Evolutionary conservation across 495 filamentous ascomycete genomes (phyloP).

Genomic region (Eremomyces bilateralis): DNA sequence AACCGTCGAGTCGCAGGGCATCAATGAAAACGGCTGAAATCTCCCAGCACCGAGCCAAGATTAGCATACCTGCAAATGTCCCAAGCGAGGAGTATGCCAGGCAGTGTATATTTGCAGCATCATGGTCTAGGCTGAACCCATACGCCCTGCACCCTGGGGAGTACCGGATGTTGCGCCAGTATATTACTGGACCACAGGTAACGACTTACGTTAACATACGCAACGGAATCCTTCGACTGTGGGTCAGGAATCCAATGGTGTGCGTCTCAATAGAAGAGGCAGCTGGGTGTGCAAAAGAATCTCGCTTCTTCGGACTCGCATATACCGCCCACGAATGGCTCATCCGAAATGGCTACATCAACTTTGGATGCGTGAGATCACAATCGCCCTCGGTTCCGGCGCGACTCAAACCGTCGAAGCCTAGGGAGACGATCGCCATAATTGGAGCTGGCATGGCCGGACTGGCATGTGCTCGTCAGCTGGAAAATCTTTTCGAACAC

Average conservation of each 20-base stretch:
- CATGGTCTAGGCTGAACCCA: constrained; percentile 74
- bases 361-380: constrained; percentile 75
- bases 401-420: constrained; percentile 22
- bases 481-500: constrained; percentile 65
- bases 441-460: constrained; percentile 91
- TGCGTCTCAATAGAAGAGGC: constrained; percentile 75
- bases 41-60: too few species aligned
- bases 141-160: constrained; percentile 76
- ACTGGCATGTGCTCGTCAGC: constrained; percentile 74
- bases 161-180: constrained; percentile 51
- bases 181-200: constrained; percentile 73
- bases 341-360: constrained; percentile 78
- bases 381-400: constrained; percentile 13
- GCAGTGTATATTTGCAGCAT: constrained; percentile 72
- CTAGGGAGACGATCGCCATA: constrained; percentile 54
- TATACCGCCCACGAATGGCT: constrained; percentile 85
- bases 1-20: too few species aligned
- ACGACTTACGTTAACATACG: constrained; percentile 94
- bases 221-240: constrained; percentile 83
- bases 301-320: constrained; percentile 77
- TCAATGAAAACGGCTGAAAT: too few species aligned
- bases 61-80: too few species aligned
- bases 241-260: constrained; percentile 76
- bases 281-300: constrained; percentile 73
- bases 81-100: constrained; percentile 64